These are phyloP conservation scores for Suillus discolor DNA, from an alignment of 768 basidiomycete genomes.

Conservation along the genomic window DNA sequence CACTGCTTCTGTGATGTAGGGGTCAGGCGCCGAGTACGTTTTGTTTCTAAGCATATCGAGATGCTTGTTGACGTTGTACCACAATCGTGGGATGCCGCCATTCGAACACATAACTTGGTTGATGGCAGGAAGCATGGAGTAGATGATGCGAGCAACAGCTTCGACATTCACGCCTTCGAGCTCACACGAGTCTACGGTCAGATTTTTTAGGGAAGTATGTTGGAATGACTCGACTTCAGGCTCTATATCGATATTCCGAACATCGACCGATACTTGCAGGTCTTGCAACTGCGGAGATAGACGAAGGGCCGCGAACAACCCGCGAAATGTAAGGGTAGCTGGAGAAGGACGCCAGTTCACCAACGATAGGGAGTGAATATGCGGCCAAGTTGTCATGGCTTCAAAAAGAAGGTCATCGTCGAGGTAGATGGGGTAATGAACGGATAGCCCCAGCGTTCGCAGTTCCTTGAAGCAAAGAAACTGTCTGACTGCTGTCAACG, in stretches of 20 bases:
- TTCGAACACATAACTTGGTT: background rate
- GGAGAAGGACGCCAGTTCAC: too few relatives aligned
- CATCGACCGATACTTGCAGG: background rate
- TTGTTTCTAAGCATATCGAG: background rate
- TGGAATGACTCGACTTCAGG: background rate
- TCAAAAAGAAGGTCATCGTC: conserved; percentile 1
- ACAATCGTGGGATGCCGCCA: background rate
- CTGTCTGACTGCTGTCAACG: background rate
- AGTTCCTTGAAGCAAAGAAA: background rate
- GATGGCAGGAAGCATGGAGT: background rate
- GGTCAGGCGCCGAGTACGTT: background rate
- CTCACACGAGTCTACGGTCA: background rate
- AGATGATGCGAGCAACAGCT: background rate
- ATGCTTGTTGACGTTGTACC: background rate
- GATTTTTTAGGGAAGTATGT: background rate
- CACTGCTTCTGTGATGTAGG: background rate
- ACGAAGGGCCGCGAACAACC: background rate
- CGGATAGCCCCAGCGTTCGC: background rate
- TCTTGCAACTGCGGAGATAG: background rate
- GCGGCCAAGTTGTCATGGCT: conserved; percentile 2
- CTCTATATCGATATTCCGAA: background rate
- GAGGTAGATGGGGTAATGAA: background rate
- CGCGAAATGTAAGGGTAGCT: background rate
- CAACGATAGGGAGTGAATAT: background rate
- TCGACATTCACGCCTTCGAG: background rate